Percentiles rank a stretch among this genome's conserved stretches.
Conservation (phyloP, 2,329 filamentous ascomycete species). For the Pestalotiopsis sp. region DNA sequence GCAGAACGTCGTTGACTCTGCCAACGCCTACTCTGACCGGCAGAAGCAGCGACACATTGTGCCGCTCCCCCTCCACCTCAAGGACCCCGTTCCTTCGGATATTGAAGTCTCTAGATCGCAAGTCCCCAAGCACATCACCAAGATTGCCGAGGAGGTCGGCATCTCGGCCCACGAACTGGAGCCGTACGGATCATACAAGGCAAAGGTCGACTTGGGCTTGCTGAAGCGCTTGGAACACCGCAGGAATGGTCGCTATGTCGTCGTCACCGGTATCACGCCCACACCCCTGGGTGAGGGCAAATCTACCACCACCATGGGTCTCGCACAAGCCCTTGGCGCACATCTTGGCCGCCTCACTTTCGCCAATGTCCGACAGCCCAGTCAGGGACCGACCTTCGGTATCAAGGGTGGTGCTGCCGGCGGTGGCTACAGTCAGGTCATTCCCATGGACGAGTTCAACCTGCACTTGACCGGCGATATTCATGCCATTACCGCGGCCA, state of each 20-base stretch:
- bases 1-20: constrained; percentile 90
- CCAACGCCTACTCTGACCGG: constrained; percentile 78
- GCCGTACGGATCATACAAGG: constrained; percentile 93
- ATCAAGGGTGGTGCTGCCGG: constrained; percentile 98
- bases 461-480: constrained; percentile 97
- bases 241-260: constrained; percentile 84
- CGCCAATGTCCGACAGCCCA: constrained; percentile 95
- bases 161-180: constrained; percentile 89
- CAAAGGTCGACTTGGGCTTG: constrained; percentile 85
- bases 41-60: constrained; percentile 80
- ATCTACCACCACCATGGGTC: constrained; percentile 95
- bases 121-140: constrained; percentile 87
- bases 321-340: constrained; percentile 89
- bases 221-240: constrained; percentile 86
- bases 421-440: constrained; percentile 97
- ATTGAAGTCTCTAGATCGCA: constrained; percentile 90
- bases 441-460: constrained; percentile 99
- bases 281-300: constrained; percentile 97
- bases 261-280: constrained; percentile 94
- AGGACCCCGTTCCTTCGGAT: constrained; percentile 87
- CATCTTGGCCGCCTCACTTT: constrained; percentile 88
- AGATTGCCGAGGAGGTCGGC: constrained; percentile 82
- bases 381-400: constrained; percentile 95
- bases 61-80: constrained; percentile 80
- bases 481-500: constrained; percentile 94